Conservation (phyloP, 352 stramenopile genomes). For the Bremia lactucae region DNA sequence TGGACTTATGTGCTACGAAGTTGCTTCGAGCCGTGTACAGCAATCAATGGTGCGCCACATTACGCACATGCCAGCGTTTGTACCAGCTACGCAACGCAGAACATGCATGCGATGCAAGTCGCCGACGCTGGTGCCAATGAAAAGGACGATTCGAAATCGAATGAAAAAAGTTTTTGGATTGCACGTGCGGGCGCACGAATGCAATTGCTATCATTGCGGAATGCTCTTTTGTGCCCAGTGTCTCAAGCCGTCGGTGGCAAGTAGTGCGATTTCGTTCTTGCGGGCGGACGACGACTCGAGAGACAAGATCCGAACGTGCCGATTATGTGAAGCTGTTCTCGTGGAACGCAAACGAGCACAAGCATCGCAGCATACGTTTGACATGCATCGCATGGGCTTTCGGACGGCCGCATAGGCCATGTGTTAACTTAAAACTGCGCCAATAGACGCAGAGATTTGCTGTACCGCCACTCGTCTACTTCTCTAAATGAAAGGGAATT, state of each 20-base stretch:
- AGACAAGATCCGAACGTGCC: constrained; percentile 48
- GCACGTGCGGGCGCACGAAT: constrained; percentile 33
- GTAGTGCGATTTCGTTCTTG: constrained; percentile 40
- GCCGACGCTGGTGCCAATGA: constrained; percentile 27
- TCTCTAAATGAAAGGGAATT: too few species aligned
- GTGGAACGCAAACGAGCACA: constrained; percentile 47
- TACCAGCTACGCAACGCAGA: constrained; percentile 39
- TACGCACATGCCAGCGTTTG: constrained; percentile 29
- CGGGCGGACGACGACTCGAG: constrained; percentile 42
- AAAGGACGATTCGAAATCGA: constrained; percentile 42
- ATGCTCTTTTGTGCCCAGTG: constrained; percentile 65
- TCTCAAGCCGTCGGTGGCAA: constrained; percentile 38
- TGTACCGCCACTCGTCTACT: constrained; percentile 12
- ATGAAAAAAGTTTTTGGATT: constrained; percentile 44
- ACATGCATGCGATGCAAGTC: constrained; percentile 71
- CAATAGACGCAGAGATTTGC: not conserved
- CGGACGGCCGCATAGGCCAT: constrained; percentile 20
- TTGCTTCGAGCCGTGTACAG: constrained; percentile 49
- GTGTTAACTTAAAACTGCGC: not conserved
- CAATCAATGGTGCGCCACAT: constrained; percentile 65
- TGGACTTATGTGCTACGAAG: constrained; percentile 72
- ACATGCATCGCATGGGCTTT: constrained; percentile 50
- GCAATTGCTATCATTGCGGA: constrained; percentile 79
- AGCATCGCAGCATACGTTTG: constrained; percentile 35
- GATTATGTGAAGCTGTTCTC: constrained; percentile 48